Evolutionary conservation across 2,329 filamentous ascomycete species (phyloP).

Genomic region (Thielaviopsis euricoi): DNA sequence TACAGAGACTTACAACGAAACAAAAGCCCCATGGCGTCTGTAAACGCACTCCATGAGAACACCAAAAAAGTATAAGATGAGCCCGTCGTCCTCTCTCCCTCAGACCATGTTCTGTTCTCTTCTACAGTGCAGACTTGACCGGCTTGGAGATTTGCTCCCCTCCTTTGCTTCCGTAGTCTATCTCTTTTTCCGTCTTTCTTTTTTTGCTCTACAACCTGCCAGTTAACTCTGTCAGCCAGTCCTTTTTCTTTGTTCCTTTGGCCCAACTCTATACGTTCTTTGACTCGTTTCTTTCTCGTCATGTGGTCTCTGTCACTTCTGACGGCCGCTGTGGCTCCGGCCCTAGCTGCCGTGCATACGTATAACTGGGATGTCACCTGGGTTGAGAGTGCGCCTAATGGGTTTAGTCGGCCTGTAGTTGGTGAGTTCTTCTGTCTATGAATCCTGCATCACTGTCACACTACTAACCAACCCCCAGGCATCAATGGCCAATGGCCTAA

Average conservation of each 20-base stretch:
- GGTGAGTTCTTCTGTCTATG: constrained; percentile 6
- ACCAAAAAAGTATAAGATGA: too few relatives aligned
- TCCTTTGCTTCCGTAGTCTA: too few relatives aligned
- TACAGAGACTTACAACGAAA: too few relatives aligned
- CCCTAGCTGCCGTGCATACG: constrained; percentile 7
- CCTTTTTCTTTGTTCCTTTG: too few relatives aligned
- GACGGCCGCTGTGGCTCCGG: constrained; percentile 1
- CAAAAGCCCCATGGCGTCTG: too few relatives aligned
- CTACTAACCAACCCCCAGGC: constrained; percentile 22
- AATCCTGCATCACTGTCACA: not conserved
- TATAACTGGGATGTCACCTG: constrained; percentile 12
- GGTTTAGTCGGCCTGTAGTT: constrained; percentile 11
- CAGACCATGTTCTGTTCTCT: too few relatives aligned
- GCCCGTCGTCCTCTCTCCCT: too few relatives aligned
- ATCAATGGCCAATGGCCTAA: constrained; percentile 4
- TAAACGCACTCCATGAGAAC: too few relatives aligned
- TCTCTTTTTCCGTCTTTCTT: too few relatives aligned
- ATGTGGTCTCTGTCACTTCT: constrained; percentile 1
- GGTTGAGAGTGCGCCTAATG: constrained; percentile 11
- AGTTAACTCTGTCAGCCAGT: too few relatives aligned
- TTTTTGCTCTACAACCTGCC: too few relatives aligned
- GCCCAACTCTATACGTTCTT: not conserved
- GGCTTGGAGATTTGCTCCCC: not conserved
- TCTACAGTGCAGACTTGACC: not conserved
- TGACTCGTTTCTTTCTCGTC: not conserved